Base-by-base conservation (phyloP, 345 rosid species). In the Dipteronia dyeriana region DNA sequence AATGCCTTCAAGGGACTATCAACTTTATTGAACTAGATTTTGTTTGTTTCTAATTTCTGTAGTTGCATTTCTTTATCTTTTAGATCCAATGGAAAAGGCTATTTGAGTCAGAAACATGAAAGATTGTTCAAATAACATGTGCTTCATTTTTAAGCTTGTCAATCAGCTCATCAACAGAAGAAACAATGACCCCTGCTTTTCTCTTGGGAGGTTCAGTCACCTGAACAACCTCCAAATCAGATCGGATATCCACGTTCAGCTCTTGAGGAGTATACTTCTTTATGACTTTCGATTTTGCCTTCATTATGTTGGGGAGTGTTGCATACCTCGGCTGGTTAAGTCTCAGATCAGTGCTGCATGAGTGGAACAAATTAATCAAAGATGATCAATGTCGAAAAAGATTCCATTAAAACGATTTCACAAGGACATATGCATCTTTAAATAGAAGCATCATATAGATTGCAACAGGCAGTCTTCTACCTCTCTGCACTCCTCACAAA, bases 301-400 rank as follows among this genome's bases (percentile, higher is more conserved):
- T 95, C 99, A 95, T 91, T 75, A 93, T 92, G 84, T 92, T 95
- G 20, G 99, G 97, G 38, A 95, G 95, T 5, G 99, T 91, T 3
- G 99, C 99, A 66, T 95, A 92, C 74, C 97, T 89, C 9, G 98
- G 98, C 75, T 95, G 97, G 90, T 95, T 95, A 76, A 95, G 86
- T 85, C 99, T 89, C 86, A 93, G 78, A 84, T 95, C 97, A 26
- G 97, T 91, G 47, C 97, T 95, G 94, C 89, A 79, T 14, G 16
- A 56, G 59, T 34, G 75, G 34, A 76, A 74, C 16, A 63, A 17
- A 49, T 16, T 22, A 66, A 14, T 56, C 16, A 45, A 26, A 25
- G 53, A 25, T 39, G 9, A n/a, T n/a, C 34, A 69, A 43, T n/a
- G 13, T 13, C 1, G 4, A 20, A 20, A 34, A 0, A 41, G 9